Base-by-base conservation (phyloP, 23 red algal species). In the Cyanidiococcus yangmingshanensis region DNA sequence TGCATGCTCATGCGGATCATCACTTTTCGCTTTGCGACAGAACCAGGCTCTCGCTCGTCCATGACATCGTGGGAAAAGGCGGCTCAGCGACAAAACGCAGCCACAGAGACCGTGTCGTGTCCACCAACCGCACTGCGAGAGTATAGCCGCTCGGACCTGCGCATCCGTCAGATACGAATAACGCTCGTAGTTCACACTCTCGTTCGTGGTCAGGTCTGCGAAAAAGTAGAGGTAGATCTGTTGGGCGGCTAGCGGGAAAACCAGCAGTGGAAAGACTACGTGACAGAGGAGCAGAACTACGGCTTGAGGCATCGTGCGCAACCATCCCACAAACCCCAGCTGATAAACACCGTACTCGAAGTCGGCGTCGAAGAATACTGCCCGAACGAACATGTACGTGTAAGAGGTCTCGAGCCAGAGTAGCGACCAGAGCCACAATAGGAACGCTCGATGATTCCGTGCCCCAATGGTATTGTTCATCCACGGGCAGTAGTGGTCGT, bases 401-500 rank as follows among this genome's bases (percentile, higher is more conserved):
- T 71, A 71, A 25, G 63, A 32, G 32, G n/a, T 35, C 32, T 71
- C n/a, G 7, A 71, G 63, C 63, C 63, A 71, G 3, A 71, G 63
- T 29, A 71, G 63, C 63, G 63, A 71, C 63, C n/a, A 25, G n/a
- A 71, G 63, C 63, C 63, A 71, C 63, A 71, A 12, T 29, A 87
- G 41, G 68, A 93, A 93, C 71, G 82, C 84, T 76, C 82, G 82
- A 57, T 85, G 90, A 76, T 93, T 93, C 50, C 68, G 74, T n/a
- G 85, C 81, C 71, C 85, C 89, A 16, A 91, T 77, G 77, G 87
- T 90, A 59, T 91, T 91, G 76, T 84, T 85, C 41, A 98, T 82
- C 68, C 85, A 98, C 0, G 87, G 84, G 51, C 94, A 98, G 63
- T 98, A 84, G 75, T 98, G 94, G 75, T 98, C 94, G 87, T 90